Conservation (phyloP, 2,329 filamentous ascomycete genomes). For the Fusarium sp. region DNA sequence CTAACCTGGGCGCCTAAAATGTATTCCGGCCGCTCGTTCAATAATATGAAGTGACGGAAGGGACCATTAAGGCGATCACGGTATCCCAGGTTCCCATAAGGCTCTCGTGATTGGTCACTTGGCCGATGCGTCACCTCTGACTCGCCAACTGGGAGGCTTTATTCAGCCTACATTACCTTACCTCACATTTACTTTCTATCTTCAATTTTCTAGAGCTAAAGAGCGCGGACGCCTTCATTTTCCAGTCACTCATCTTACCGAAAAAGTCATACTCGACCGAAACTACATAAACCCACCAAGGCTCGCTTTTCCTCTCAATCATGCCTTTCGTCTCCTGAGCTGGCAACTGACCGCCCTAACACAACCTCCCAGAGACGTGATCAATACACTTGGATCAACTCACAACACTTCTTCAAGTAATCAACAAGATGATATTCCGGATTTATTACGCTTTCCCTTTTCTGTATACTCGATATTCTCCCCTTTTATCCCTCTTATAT, state of each 20-base stretch:
- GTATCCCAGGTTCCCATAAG: conserved; percentile 23
- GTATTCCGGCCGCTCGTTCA: neutral
- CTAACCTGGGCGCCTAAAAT: neutral
- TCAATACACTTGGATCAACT: conserved; percentile 18
- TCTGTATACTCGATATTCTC: conserved; percentile 17
- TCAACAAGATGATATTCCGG: conserved; percentile 40
- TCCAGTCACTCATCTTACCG: neutral
- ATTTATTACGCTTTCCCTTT: conserved; percentile 24
- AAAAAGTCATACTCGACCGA: neutral
- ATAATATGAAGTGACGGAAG: neutral
- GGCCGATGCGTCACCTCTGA: conserved; percentile 42
- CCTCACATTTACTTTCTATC: conserved; percentile 1
- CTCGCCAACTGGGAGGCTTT: conserved; percentile 26
- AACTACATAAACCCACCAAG: neutral
- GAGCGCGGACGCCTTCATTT: neutral
- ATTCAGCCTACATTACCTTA: neutral
- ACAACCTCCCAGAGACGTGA: conserved; percentile 29
- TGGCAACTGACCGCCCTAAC: conserved; percentile 25
- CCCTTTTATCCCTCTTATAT: conserved; percentile 10
- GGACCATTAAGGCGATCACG: conserved; percentile 34
- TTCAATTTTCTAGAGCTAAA: neutral
- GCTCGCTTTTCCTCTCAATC: conserved; percentile 7
- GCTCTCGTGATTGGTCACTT: conserved; percentile 35
- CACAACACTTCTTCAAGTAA: conserved; percentile 4
- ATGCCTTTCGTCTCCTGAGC: conserved; percentile 37